Base-by-base conservation (phyloP, 1,139 yeast species). In the Saccharomyces hybrid region DNA sequence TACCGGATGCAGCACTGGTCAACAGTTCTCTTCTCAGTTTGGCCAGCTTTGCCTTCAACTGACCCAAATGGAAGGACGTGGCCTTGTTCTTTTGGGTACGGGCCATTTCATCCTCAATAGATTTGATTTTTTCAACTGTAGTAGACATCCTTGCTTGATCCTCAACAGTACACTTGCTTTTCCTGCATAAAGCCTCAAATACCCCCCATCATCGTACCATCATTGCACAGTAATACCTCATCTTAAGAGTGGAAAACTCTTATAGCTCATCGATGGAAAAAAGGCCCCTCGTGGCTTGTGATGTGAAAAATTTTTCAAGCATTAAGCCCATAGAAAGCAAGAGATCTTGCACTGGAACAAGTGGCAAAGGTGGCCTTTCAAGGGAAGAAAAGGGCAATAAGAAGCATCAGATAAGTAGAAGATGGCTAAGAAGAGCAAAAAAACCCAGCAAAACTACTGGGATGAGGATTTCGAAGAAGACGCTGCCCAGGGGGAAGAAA, bases 381-480 rank as follows among this genome's bases (percentile, higher is more conserved):
- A 44, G 71, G 70, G 73, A 76, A 55, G 73, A 73, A 61, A 73
- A 73, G 60, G 68, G 70, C 53, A 72, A 71, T 65, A 72, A 73
- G 78, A 86, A 82, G 54, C 86, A 81, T 55, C 65, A 64, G 49
- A 90, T 7, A 38, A 38, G 42, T 38, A n/a, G 25, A 63, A 55
- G 44, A 72, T 71, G 73, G 76, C 73, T 56, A 74, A 74, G 61
- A 73, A 73, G 61, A 67, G 71, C 51, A 72, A 72, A 66, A 73
- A 73, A 77, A 86, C 82, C 54, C 86, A 82, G 55, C 66, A 65
- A 47, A 91, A 84, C 67, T 79, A 82, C 75, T 87, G 95, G 93
- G 96, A 87, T 56, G 96, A 88, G 58, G 96, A 86, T 5, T 72
- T 77, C 56, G 85, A 80, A 55, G 78, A 75, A 54, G 88, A 82